These are phyloP conservation scores for Cyamopsis tetragonoloba DNA, from an alignment of 306 rosid species.

Conservation along the genomic window DNA sequence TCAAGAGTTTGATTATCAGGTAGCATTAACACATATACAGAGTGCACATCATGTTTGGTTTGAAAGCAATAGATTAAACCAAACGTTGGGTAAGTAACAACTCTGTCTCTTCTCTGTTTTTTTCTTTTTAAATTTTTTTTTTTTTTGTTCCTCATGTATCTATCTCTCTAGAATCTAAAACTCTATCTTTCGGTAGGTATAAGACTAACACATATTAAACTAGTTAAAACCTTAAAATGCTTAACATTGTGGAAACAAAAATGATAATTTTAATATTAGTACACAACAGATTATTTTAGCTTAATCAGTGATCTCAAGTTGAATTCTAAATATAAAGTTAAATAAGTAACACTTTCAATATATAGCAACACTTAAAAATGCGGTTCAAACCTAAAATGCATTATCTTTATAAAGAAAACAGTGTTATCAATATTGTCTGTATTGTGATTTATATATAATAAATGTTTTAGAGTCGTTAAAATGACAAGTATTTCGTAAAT, in stretches of 20 bases:
- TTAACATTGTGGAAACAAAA: not conserved
- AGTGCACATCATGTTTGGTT: slow-evolving; percentile 42
- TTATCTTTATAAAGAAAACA: too few species aligned
- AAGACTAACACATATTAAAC: not conserved
- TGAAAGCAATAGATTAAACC: slow-evolving; percentile 57
- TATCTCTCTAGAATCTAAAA: not conserved
- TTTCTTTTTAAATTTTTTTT: not conserved
- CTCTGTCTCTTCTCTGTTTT: not conserved
- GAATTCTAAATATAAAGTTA: too few species aligned
- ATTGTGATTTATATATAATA: too few species aligned
- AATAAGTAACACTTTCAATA: too few species aligned
- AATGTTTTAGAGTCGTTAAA: too few species aligned
- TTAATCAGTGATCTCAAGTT: too few species aligned
- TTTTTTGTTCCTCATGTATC: not conserved
- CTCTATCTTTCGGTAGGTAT: slow-evolving; percentile 22
- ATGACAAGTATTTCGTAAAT: too few species aligned
- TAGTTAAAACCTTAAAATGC: not conserved
- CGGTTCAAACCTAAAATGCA: too few species aligned
- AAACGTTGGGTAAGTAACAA: slow-evolving; percentile 45
- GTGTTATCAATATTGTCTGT: too few species aligned
- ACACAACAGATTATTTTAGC: too few species aligned
- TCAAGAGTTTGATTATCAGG: slow-evolving; percentile 54
- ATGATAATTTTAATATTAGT: too few species aligned
- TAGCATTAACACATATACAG: slow-evolving; percentile 32
- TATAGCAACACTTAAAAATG: too few species aligned